Conservation (phyloP, 2,329 filamentous ascomycete species). For the Colletotrichum lupini region DNA sequence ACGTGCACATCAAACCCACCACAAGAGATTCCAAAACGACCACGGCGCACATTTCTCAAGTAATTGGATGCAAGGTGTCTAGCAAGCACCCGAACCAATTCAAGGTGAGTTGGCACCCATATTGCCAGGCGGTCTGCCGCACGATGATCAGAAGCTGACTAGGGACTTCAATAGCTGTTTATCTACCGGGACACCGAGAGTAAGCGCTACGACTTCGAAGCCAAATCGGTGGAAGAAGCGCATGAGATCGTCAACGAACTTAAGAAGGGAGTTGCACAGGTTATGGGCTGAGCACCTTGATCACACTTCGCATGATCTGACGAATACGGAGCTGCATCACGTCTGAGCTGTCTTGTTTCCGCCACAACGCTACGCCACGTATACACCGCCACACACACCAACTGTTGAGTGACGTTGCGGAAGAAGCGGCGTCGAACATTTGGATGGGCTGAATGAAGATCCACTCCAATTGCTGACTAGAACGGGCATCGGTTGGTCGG, state of each 20-base stretch:
- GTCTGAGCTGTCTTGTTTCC: conserved; percentile 1
- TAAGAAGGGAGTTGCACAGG: conserved; percentile 71
- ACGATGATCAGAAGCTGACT: conserved; percentile 4
- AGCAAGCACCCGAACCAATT: conserved; percentile 85
- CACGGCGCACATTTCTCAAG: conserved; percentile 84
- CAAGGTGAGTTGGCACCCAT: conserved; percentile 65
- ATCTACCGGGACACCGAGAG: conserved; percentile 81
- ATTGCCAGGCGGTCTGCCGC: background rate
- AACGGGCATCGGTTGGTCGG: conserved; percentile 13
- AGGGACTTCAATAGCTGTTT: conserved; percentile 59
- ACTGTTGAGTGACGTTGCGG: conserved; percentile 8
- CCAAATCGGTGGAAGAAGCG: conserved; percentile 77
- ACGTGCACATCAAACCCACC: conserved; percentile 84
- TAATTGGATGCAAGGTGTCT: conserved; percentile 84
- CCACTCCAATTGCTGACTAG: conserved; percentile 18
- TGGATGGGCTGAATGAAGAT: background rate
- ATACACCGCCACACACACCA: conserved; percentile 26
- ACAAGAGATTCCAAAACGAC: conserved; percentile 77
- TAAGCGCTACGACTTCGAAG: conserved; percentile 88
- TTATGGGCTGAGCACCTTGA: conserved; percentile 30
- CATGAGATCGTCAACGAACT: conserved; percentile 83
- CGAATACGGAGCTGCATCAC: background rate
- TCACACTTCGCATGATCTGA: background rate
- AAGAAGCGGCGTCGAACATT: background rate
- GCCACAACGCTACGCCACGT: conserved; percentile 26